Evolutionary conservation across 2,329 filamentous ascomycete genomes (phyloP), one percentile per base, ranked within the genome.

Genomic region (Sclerotinia trifoliorum): DNA sequence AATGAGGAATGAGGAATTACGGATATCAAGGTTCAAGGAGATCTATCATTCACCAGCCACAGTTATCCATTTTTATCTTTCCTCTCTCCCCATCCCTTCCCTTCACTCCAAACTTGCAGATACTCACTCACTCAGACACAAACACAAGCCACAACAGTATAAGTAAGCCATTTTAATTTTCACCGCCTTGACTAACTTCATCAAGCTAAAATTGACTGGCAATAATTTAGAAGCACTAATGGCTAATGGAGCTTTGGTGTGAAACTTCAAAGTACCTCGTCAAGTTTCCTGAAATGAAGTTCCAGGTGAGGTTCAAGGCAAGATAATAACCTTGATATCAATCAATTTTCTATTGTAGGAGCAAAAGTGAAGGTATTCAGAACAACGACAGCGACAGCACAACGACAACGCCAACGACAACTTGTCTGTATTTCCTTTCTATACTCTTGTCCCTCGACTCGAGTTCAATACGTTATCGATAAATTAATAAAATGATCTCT

Each of bases 191-290:
- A 26, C 44, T 48, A 48, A 32, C 15, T 11, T 1, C 2, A 24
- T 39, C 3, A 7, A 39, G 64, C n/a, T 62, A 49, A 49, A 35
- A 21, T 11, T n/a, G 24, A 19, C 42, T 49, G 64, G 64, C 64
- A 66, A 60, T 66, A 66, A 62, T 62, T 51, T 49, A 15, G 29
- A 62, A 11, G 10, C 39, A 51, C 35, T 46, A 51, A 35, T 55
- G 29, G 32, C 35, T 46, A 51, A 35, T 55, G 29, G 32, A 29
- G 26, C 32, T 21, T 32, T 35, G 52, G 29, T 35, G 6, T 55
- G 52, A 55, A 55, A 55, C 8, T 21, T 19, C 52, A 55, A 55
- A 55, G 52, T 35, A n/a, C 55, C 52, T 55, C 2, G 24, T 3
- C 29, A 24, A 35, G 19, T 61, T 61, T 61, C 44, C 44, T 19